These are phyloP conservation scores for Trypanosoma scelopori DNA, from an alignment of 208 protist species.

Conservation along the genomic window DNA sequence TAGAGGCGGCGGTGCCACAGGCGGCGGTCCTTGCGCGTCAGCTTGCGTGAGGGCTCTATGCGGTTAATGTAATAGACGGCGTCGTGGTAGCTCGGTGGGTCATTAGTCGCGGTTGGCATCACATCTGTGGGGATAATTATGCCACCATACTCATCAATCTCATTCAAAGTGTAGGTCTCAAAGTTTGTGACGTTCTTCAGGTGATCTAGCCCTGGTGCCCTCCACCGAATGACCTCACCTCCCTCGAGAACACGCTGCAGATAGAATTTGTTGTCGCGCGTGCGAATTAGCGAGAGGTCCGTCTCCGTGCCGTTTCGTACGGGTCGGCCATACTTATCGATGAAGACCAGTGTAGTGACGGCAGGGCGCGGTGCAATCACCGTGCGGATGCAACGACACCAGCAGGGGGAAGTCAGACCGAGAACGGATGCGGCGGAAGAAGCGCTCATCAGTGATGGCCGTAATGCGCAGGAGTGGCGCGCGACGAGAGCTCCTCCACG, in stretches of 20 bases:
- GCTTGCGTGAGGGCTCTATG: conserved; percentile 65
- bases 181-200: conserved; percentile 88
- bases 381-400: conserved; percentile 54
- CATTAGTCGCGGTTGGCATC: conserved; percentile 64
- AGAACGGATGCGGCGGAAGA: conserved; percentile 19
- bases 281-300: conserved; percentile 75
- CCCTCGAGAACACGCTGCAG: conserved; percentile 79
- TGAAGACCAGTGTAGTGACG: conserved; percentile 80
- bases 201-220: conserved; percentile 74
- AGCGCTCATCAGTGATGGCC: conserved; percentile 1
- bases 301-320: conserved; percentile 68
- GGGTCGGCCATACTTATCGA: conserved; percentile 60
- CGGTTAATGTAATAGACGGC: conserved; percentile 77
- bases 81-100: conserved; percentile 68
- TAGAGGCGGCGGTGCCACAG: conserved; percentile 74
- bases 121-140: conserved; percentile 80
- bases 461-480: not conserved
- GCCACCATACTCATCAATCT: conserved; percentile 88
- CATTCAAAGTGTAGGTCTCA: conserved; percentile 82
- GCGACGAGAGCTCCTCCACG: not conserved
- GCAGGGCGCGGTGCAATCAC: conserved; percentile 80
- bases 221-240: conserved; percentile 84
- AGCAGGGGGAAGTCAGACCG: not conserved
- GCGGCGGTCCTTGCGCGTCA: conserved; percentile 84
- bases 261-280: conserved; percentile 91